Evolutionary conservation across 2,329 filamentous ascomycete species (phyloP).

Genomic region (Mycogone perniciosa): DNA sequence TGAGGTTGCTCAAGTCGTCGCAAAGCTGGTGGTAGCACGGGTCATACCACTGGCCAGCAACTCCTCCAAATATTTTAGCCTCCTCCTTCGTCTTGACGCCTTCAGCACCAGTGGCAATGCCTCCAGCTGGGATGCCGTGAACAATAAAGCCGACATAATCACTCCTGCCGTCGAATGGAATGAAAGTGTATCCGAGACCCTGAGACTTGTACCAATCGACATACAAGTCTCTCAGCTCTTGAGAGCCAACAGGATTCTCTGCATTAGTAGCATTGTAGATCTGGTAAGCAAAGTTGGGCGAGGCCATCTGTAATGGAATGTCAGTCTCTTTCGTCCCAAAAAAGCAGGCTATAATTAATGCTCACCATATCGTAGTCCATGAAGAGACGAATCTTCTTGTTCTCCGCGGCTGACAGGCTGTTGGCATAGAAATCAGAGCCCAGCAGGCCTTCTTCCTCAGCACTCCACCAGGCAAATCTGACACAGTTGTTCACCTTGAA

Average conservation of each 20-base stretch:
- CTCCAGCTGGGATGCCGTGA: conserved; percentile 65
- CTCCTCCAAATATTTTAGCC: conserved; percentile 61
- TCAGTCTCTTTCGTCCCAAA: not conserved
- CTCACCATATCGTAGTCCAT: conserved; percentile 61
- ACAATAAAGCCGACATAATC: conserved; percentile 76
- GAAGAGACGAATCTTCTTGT: conserved; percentile 56
- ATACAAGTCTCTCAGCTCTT: conserved; percentile 62
- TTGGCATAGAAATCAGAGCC: conserved; percentile 57
- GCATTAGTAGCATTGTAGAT: conserved; percentile 68
- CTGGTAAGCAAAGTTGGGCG: conserved; percentile 59
- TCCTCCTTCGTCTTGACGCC: conserved; percentile 66
- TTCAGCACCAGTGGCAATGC: conserved; percentile 73
- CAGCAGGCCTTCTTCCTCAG: conserved; percentile 59
- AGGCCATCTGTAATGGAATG: conserved; percentile 37
- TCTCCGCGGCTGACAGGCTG: conserved; percentile 50
- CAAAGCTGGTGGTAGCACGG: conserved; percentile 57
- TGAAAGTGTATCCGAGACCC: conserved; percentile 60
- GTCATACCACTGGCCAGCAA: conserved; percentile 54
- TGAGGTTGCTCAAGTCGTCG: conserved; percentile 52
- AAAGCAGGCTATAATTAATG: not conserved
- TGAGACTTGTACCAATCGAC: conserved; percentile 58
- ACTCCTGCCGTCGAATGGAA: conserved; percentile 70
- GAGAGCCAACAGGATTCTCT: conserved; percentile 63
- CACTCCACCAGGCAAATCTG: conserved; percentile 62
- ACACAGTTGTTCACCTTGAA: conserved; percentile 50